phyloP scores from a whole-genome alignment of 2,329 filamentous ascomycete genomes.

The Sarocladium brachiariae region DNA sequence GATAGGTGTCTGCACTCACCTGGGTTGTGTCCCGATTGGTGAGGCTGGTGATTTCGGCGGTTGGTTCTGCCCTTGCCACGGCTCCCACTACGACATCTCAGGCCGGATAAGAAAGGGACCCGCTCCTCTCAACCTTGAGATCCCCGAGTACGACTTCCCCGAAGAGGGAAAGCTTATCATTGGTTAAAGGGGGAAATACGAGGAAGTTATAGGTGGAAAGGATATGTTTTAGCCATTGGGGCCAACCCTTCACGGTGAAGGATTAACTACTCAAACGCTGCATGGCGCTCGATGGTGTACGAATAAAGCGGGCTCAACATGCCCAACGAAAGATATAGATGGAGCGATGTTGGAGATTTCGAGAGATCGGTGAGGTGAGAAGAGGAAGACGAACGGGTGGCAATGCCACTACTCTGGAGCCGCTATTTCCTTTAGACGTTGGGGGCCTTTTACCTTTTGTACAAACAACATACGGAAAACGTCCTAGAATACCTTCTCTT shows the following conservation, averaged over 20 bases:
- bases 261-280: conserved; percentile 2
- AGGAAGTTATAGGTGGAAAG: neutral
- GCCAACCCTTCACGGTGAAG: neutral
- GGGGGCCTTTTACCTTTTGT: conserved; percentile 9
- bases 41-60: conserved; percentile 97
- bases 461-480: conserved; percentile 8
- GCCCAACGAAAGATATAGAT: neutral
- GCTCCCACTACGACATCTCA: conserved; percentile 99
- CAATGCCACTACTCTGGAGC: conserved; percentile 2
- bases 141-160: conserved; percentile 87
- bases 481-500: conserved; percentile 8
- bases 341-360: neutral
- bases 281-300: conserved; percentile 7
- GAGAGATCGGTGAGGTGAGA: neutral
- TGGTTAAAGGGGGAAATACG: conserved; percentile 55
- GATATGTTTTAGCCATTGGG: neutral
- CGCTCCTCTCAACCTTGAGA: conserved; percentile 94
- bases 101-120: conserved; percentile 97
- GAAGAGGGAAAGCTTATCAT: conserved; percentile 85
- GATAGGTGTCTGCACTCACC: conserved; percentile 92
- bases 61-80: conserved; percentile 99
- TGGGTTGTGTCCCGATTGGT: conserved; percentile 98
- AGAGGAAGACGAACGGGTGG: neutral
- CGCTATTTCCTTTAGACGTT: conserved; percentile 10
- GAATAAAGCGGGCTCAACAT: neutral